phyloP scores from a whole-genome alignment of 176 grass and related monocot species.

The Aegilops longissima region DNA sequence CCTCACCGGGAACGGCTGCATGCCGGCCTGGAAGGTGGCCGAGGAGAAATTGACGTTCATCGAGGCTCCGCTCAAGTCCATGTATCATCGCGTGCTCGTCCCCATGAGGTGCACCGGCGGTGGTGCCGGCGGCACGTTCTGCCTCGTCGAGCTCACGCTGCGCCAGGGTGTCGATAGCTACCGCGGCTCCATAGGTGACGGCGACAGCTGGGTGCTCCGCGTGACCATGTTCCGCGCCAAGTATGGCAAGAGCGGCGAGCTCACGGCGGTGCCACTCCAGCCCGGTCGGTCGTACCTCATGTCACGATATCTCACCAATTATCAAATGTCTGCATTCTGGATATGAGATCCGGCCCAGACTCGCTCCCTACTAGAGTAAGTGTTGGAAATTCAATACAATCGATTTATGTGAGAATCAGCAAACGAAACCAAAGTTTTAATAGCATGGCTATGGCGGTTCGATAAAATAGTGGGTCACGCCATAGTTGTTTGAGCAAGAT shows the following conservation, averaged over 20 bases:
- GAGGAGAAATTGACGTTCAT: too few relatives aligned
- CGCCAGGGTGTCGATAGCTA: background rate
- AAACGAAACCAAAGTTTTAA: too few relatives aligned
- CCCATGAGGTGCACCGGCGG: background rate
- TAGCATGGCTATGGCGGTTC: too few relatives aligned
- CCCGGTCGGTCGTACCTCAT: background rate
- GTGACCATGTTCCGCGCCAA: background rate
- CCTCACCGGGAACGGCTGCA: too few relatives aligned
- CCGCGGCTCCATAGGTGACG: background rate
- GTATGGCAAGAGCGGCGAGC: background rate
- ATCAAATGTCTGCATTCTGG: background rate
- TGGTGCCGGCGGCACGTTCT: background rate
- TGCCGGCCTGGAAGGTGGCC: too few relatives aligned
- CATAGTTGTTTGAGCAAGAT: too few relatives aligned
- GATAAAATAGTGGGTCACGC: too few relatives aligned
- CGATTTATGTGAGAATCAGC: too few relatives aligned
- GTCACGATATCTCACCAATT: background rate
- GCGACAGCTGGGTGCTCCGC: background rate
- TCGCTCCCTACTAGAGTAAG: too few relatives aligned
- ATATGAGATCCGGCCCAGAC: background rate
- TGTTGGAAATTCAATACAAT: too few relatives aligned
- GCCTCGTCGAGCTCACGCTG: background rate
- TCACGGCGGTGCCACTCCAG: background rate
- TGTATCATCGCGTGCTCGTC: background rate
- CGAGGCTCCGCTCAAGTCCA: background rate